Conservation (phyloP, 768 basidiomycete genomes). For the Lentinula detonsa region DNA sequence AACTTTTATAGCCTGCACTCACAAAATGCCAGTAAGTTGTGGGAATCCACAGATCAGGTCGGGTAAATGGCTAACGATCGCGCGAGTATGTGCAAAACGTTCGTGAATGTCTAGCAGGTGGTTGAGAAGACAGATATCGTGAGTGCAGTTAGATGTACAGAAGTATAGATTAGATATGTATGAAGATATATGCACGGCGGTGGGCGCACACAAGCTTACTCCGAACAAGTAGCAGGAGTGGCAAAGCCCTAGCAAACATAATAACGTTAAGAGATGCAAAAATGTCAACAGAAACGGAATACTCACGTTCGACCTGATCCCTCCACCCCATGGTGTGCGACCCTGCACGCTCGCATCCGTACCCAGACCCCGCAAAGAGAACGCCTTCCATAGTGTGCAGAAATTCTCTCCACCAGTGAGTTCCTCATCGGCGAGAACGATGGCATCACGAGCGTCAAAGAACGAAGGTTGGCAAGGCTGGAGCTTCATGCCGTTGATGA, state of each 20-base stretch:
- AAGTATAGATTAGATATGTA: background rate
- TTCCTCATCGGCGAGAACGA: slow-evolving; percentile 84
- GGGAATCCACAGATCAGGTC: too few species aligned
- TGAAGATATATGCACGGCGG: background rate
- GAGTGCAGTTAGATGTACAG: background rate
- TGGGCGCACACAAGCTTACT: background rate
- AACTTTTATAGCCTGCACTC: too few species aligned
- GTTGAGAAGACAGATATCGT: background rate
- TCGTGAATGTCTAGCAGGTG: background rate
- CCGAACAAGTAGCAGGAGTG: background rate
- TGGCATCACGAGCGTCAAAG: slow-evolving; percentile 86
- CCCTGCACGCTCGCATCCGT: slow-evolving; percentile 67
- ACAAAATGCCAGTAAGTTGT: too few species aligned
- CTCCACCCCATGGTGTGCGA: slow-evolving; percentile 91
- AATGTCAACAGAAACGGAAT: background rate
- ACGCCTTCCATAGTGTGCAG: slow-evolving; percentile 84
- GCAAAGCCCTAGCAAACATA: background rate
- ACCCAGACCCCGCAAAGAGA: slow-evolving; percentile 79
- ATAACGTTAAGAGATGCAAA: background rate
- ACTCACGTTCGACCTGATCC: slow-evolving; percentile 58
- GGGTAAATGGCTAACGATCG: too few species aligned
- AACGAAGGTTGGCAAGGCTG: slow-evolving; percentile 89
- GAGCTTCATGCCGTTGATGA: slow-evolving; percentile 90
- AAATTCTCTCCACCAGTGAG: slow-evolving; percentile 92
- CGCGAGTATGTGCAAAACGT: too few species aligned